phyloP scores from a whole-genome alignment of 495 filamentous ascomycete genomes.

The Diplogelasinospora grovesii region DNA sequence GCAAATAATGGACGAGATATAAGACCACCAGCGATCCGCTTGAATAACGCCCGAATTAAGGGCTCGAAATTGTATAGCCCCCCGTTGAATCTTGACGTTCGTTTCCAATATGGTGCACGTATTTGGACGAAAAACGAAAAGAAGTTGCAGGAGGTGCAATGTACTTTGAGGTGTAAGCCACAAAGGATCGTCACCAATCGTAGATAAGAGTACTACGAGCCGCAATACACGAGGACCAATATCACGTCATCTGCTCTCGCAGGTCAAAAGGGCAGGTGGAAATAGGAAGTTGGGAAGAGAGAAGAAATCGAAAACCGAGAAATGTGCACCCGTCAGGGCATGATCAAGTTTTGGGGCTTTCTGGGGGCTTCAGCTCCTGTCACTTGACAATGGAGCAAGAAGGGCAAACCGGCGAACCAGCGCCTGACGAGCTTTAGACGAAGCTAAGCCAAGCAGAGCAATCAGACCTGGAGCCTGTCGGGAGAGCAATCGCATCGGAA shows the following conservation, averaged over 20 bases:
- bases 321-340: constrained; percentile 6
- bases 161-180: constrained; percentile 1
- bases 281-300: constrained; percentile 24
- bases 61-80: neutral
- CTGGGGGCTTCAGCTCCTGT: constrained; percentile 19
- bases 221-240: constrained; percentile 10
- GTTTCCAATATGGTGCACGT: constrained; percentile 3
- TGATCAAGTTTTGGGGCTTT: constrained; percentile 17
- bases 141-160: neutral
- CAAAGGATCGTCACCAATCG: constrained; percentile 2
- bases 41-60: constrained; percentile 8
- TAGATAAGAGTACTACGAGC: constrained; percentile 12
- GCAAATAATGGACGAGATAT: constrained; percentile 20
- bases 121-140: neutral
- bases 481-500: constrained; percentile 22
- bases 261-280: constrained; percentile 12
- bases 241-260: constrained; percentile 24
- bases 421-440: constrained; percentile 9
- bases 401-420: constrained; percentile 16
- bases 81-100: constrained; percentile 4
- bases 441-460: constrained; percentile 17
- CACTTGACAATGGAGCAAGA: constrained; percentile 24
- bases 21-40: constrained; percentile 12
- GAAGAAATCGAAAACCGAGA: constrained; percentile 7
- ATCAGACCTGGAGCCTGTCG: constrained; percentile 15